phyloP scores from a whole-genome alignment of 805 yeast species.

The Ogataea pilisensis region DNA sequence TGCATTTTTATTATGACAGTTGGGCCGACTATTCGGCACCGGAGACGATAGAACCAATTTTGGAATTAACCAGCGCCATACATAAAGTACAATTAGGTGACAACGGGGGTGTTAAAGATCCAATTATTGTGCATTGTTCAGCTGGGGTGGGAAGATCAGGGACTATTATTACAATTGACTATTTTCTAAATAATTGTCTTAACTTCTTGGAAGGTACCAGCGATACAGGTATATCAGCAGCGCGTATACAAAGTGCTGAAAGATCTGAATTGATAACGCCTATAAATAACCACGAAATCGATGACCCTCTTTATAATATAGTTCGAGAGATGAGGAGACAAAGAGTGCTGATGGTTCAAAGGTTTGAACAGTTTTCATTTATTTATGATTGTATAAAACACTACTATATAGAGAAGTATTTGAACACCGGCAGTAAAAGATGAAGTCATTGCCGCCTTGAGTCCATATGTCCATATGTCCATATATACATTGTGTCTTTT shows the following conservation, averaged over 20 bases:
- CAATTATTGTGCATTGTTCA: slow-evolving; percentile 47
- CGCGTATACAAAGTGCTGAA: slow-evolving; percentile 11
- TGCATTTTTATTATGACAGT: slow-evolving; percentile 37
- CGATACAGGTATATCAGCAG: slow-evolving; percentile 1
- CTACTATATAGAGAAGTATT: too few relatives aligned
- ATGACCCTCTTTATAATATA: slow-evolving; percentile 40
- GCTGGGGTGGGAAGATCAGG: slow-evolving; percentile 63
- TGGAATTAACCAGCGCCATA: slow-evolving; percentile 8
- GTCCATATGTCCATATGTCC: too few relatives aligned
- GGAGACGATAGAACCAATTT: slow-evolving; percentile 29
- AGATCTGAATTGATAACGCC: slow-evolving; percentile 20
- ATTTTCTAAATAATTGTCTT: slow-evolving; percentile 24
- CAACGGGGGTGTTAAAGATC: too few relatives aligned
- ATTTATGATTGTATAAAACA: slow-evolving; percentile 38
- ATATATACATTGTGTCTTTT: too few relatives aligned
- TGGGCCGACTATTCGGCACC: slow-evolving; percentile 47
- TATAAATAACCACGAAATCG: slow-evolving; percentile 13
- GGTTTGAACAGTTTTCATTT: slow-evolving; percentile 45
- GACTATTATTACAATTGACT: slow-evolving; percentile 45
- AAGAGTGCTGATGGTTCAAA: slow-evolving; percentile 53
- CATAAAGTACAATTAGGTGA: too few relatives aligned
- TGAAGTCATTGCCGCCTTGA: too few relatives aligned
- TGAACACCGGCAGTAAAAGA: too few relatives aligned
- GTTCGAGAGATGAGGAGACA: slow-evolving; percentile 44
- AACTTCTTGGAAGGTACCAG: slow-evolving; percentile 1